Conservation (phyloP, 345 rosid genomes). For the Stellera chamaejasme region DNA sequence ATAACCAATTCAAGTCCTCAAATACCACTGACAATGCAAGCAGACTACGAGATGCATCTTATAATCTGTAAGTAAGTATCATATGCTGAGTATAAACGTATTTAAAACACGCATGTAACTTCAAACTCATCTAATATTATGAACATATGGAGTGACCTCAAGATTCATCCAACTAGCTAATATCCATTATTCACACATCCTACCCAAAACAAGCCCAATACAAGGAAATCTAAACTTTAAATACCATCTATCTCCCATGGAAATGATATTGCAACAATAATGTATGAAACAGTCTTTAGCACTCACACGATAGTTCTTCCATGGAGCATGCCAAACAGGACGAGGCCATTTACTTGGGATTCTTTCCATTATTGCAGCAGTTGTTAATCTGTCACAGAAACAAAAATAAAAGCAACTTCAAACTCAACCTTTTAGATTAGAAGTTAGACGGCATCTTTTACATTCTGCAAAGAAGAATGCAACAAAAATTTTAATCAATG, state of each 20-base stretch:
- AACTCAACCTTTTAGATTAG: neutral
- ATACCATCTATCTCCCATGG: neutral
- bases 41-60: neutral
- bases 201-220: neutral
- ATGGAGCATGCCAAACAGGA: slow-evolving; percentile 95
- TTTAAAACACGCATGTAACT: too few species aligned
- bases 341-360: slow-evolving; percentile 98
- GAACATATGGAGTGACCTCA: too few species aligned
- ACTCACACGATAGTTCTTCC: slow-evolving; percentile 66
- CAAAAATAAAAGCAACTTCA: slow-evolving; percentile 2
- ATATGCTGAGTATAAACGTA: too few species aligned
- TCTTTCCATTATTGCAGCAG: slow-evolving; percentile 90
- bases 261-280: neutral
- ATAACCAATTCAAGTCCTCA: slow-evolving; percentile 12
- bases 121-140: too few species aligned
- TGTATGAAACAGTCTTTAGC: neutral
- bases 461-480: neutral
- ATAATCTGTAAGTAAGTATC: neutral
- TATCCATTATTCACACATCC: too few species aligned
- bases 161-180: too few species aligned
- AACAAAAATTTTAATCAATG: slow-evolving; percentile 1
- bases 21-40: slow-evolving; percentile 3
- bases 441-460: neutral
- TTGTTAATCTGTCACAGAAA: slow-evolving; percentile 45
- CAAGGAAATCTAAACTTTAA: neutral